A percentile compares a stretch with the other conserved stretches of the same genome.
phyloP scores from a whole-genome alignment of 352 stramenopile genomes.

The Phytophthora hibernalis region DNA sequence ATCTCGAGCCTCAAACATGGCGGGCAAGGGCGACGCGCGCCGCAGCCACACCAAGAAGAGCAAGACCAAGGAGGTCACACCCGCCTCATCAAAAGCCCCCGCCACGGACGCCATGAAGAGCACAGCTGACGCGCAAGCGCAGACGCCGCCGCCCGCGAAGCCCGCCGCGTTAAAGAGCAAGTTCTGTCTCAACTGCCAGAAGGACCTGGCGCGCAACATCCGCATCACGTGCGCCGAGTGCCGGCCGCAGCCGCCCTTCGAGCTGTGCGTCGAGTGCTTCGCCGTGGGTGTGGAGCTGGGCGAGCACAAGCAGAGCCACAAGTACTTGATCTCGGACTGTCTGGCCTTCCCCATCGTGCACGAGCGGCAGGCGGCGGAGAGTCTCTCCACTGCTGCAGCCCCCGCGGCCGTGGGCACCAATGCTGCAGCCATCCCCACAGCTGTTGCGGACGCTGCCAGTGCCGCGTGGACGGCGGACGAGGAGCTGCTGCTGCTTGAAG shows the following conservation, averaged over 20 bases:
- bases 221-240: conserved; percentile 88
- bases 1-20: conserved; percentile 18
- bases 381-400: not conserved
- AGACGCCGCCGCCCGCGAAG: conserved; percentile 30
- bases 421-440: conserved; percentile 17
- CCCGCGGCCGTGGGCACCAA: conserved; percentile 31
- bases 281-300: conserved; percentile 80
- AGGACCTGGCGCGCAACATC: conserved; percentile 86
- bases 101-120: conserved; percentile 7
- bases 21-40: conserved; percentile 30
- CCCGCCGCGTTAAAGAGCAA: conserved; percentile 65
- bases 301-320: conserved; percentile 83
- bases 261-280: conserved; percentile 97
- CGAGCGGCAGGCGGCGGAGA: conserved; percentile 39
- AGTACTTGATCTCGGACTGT: conserved; percentile 86
- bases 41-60: conserved; percentile 44
- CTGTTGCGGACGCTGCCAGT: conserved; percentile 13
- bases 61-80: conserved; percentile 20
- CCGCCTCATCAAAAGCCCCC: not conserved
- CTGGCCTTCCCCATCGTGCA: conserved; percentile 78
- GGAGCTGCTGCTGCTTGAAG: conserved; percentile 96
- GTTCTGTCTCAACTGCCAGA: conserved; percentile 88
- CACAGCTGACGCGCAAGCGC: too few species aligned
- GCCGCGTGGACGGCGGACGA: conserved; percentile 94
- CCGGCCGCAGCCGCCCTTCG: conserved; percentile 50